A percentile compares a stretch with the other conserved stretches of the same genome.
These are phyloP conservation scores for Neofusicoccum laricinum DNA, from an alignment of 2,329 filamentous ascomycete genomes.

Conservation along the genomic window DNA sequence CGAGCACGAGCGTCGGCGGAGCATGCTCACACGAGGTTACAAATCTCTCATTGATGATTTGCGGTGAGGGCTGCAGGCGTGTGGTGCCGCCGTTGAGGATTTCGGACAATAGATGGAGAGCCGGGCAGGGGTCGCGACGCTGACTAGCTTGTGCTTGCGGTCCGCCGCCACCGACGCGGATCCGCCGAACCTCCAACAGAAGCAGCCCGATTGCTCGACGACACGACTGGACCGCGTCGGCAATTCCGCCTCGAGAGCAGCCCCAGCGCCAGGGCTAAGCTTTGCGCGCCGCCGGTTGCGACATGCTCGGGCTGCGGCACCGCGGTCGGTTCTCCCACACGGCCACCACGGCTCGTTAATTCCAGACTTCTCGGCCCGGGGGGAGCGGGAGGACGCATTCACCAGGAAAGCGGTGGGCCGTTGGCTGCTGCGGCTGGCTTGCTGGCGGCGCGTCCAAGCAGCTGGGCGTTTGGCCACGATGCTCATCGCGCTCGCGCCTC, in stretches of 20 bases:
- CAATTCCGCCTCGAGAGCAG: neutral
- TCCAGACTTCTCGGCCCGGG: neutral
- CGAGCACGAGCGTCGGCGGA: no score
- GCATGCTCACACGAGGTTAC: neutral
- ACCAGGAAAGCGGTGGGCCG: neutral
- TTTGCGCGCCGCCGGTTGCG: no score
- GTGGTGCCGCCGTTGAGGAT: neutral
- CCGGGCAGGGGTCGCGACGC: neutral
- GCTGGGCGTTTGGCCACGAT: no score
- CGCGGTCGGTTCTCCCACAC: neutral
- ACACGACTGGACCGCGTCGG: neutral
- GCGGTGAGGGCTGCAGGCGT: neutral
- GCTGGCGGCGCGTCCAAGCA: no score
- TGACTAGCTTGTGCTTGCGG: neutral
- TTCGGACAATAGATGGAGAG: constrained; percentile 10
- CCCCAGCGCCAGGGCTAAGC: neutral
- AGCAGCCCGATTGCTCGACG: neutral
- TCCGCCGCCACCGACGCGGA: neutral
- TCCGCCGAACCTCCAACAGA: neutral
- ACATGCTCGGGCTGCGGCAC: neutral
- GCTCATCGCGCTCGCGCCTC: neutral
- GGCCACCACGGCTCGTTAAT: neutral
- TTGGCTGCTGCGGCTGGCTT: neutral
- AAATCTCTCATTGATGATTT: neutral
- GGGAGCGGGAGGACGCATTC: neutral